Conservation (phyloP, 768 basidiomycete species). For the Suillus subluteus region DNA sequence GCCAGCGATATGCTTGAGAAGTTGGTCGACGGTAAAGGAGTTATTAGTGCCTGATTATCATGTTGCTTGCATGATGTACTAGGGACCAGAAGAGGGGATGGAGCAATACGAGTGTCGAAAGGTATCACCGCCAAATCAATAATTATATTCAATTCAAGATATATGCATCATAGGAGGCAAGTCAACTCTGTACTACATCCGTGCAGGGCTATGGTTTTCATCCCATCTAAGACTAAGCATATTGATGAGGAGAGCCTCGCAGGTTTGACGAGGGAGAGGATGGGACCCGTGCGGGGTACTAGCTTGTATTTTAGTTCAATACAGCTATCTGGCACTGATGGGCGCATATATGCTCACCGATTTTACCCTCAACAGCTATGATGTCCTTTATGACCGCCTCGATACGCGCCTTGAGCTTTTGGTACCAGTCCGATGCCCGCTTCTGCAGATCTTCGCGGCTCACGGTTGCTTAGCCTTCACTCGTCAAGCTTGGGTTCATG, state of each 20-base stretch:
- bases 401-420: slow-evolving; percentile 39
- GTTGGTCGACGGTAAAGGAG: background rate
- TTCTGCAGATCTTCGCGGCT: slow-evolving; percentile 31
- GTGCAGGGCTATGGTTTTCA: slow-evolving; percentile 63
- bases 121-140: background rate
- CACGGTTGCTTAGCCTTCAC: too few relatives aligned
- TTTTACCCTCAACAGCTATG: too few relatives aligned
- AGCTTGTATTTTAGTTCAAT: slow-evolving; percentile 8
- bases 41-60: background rate
- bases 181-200: background rate
- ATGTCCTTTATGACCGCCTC: slow-evolving; percentile 54
- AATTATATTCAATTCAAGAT: background rate
- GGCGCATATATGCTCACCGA: slow-evolving; percentile 19
- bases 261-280: slow-evolving; percentile 80
- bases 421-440: too few relatives aligned
- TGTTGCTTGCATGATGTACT: background rate
- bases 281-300: slow-evolving; percentile 42
- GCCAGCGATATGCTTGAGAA: slow-evolving; percentile 1
- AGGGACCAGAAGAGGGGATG: background rate
- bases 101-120: background rate
- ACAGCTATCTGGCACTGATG: background rate
- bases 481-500: too few relatives aligned
- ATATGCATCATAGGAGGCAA: background rate
- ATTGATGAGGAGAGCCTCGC: slow-evolving; percentile 68
- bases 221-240: slow-evolving; percentile 59